Percentiles rank a stretch among this genome's conserved stretches.
Conservation (phyloP, 2,329 filamentous ascomycete genomes). For the Seiridium cupressi region DNA sequence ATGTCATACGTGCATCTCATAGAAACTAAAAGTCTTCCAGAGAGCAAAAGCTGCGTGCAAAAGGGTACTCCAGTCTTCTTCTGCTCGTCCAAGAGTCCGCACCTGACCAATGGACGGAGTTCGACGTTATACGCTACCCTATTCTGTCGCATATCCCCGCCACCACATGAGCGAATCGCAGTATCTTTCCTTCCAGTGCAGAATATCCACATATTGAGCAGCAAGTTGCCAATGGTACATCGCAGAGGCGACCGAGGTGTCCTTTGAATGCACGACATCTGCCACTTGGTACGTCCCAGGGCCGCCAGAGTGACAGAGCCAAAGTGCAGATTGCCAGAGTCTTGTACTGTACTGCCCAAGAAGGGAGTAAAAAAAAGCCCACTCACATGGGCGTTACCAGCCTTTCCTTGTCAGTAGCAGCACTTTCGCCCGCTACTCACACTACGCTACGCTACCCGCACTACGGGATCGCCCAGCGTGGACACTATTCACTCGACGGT, state of each 20-base stretch:
- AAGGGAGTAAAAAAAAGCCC: too few relatives aligned
- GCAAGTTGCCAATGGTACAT: too few relatives aligned
- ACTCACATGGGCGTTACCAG: too few relatives aligned
- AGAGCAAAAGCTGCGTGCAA: too few relatives aligned
- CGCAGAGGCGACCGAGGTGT: neutral
- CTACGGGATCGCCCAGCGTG: conserved; percentile 2
- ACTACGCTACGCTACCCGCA: neutral
- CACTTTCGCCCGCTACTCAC: conserved; percentile 1
- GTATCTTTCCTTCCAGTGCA: neutral
- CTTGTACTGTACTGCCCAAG: too few relatives aligned
- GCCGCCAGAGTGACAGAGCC: too few relatives aligned
- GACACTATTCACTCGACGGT: neutral
- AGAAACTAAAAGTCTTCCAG: too few relatives aligned
- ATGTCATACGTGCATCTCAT: too few relatives aligned
- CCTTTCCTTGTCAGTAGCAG: neutral
- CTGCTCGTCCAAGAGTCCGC: neutral
- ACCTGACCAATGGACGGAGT: neutral
- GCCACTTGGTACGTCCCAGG: neutral
- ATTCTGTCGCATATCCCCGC: neutral
- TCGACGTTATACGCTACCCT: neutral
- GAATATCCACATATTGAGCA: neutral
- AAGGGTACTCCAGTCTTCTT: neutral
- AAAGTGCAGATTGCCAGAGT: too few relatives aligned
- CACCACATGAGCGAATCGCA: neutral
- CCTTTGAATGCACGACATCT: neutral